phyloP scores from a whole-genome alignment of 2,329 filamentous ascomycete genomes.

The Diaporthe helianthi region DNA sequence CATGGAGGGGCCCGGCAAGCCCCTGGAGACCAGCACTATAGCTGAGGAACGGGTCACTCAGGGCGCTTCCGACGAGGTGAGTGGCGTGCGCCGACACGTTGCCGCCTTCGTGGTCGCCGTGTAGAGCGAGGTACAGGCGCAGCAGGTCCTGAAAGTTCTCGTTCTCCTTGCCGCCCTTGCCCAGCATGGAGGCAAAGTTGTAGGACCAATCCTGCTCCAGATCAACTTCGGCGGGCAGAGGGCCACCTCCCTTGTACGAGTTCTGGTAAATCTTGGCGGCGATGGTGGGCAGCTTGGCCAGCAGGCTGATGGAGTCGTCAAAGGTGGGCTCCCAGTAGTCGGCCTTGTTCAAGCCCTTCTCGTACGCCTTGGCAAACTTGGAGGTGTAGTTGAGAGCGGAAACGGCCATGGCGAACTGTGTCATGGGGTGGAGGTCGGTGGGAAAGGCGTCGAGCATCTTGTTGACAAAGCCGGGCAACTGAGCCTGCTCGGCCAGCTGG shows the following conservation, averaged over 20 bases:
- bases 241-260: slow-evolving; percentile 76
- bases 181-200: slow-evolving; percentile 97
- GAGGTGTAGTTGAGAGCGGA: slow-evolving; percentile 96
- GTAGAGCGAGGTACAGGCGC: slow-evolving; percentile 91
- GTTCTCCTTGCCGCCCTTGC: slow-evolving; percentile 86
- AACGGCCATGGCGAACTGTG: slow-evolving; percentile 93
- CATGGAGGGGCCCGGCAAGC: slow-evolving; percentile 91
- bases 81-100: slow-evolving; percentile 97
- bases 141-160: slow-evolving; percentile 96
- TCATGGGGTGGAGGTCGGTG: slow-evolving; percentile 94
- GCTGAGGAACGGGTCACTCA: slow-evolving; percentile 93
- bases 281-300: slow-evolving; percentile 95
- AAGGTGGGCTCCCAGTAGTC: slow-evolving; percentile 99
- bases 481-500: slow-evolving; percentile 85
- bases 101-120: slow-evolving; percentile 97
- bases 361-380: slow-evolving; percentile 92
- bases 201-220: slow-evolving; percentile 94
- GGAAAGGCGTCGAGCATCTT: slow-evolving; percentile 92
- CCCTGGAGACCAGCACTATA: slow-evolving; percentile 96
- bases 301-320: slow-evolving; percentile 90
- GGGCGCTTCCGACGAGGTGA: slow-evolving; percentile 91
- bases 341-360: slow-evolving; percentile 87
- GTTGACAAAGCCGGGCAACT: slow-evolving; percentile 81
- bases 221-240: slow-evolving; percentile 79
- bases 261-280: slow-evolving; percentile 98